A percentile compares a stretch with the other conserved stretches of the same genome.
Conservation (phyloP, 106 monocot species). For the Agapanthus africanus region DNA sequence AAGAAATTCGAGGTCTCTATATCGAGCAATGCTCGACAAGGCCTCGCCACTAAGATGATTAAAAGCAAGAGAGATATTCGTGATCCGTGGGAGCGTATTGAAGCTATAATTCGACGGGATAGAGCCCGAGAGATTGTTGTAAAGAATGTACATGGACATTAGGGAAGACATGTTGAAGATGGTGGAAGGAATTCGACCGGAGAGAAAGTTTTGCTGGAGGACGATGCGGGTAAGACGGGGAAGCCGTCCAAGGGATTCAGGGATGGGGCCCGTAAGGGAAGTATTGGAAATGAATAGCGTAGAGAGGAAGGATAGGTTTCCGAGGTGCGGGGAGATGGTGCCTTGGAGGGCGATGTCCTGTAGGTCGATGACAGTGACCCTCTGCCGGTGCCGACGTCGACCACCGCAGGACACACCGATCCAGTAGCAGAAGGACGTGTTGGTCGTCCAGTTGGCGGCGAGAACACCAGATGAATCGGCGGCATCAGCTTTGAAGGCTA, state of each 20-base stretch:
- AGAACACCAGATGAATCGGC: not conserved
- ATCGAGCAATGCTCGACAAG: not conserved
- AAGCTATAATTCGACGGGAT: constrained; percentile 1
- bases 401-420: constrained; percentile 6
- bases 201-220: not conserved
- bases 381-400: not conserved
- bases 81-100: not conserved
- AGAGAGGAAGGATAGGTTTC: not conserved
- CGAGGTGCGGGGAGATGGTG: not conserved
- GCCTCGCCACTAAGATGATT: not conserved
- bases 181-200: not conserved
- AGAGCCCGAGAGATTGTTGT: not conserved
- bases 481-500: constrained; percentile 5
- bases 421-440: constrained; percentile 11
- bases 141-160: not conserved
- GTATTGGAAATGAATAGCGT: not conserved
- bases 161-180: constrained; percentile 5
- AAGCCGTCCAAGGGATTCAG: not conserved
- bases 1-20: not conserved
- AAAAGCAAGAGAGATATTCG: not conserved
- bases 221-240: not conserved
- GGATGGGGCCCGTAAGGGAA: not conserved
- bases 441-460: constrained; percentile 10
- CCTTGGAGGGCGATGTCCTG: not conserved
- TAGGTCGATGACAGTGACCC: not conserved